Evolutionary conservation across 2,329 filamentous ascomycete genomes (phyloP), one percentile per base, ranked within the genome.

Genomic region (Fusarium circinatum): DNA sequence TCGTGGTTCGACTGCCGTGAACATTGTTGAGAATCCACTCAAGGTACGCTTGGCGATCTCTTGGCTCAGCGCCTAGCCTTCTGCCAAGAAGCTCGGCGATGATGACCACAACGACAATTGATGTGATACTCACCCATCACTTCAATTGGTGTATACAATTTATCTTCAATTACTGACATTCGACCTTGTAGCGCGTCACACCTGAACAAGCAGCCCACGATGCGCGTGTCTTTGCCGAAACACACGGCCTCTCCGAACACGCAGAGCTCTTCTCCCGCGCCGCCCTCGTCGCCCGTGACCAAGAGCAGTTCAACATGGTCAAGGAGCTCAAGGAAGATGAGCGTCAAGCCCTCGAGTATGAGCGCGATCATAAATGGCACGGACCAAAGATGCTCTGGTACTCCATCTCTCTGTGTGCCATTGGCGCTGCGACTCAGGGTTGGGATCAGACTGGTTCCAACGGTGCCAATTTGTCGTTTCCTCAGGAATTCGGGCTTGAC

Each of bases 391-490:
- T 80, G 78, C 76, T 83, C 15, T 81, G 80, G 75, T 81, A 81
- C 61, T 79, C 88, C 1, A 89, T 91, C 65, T 80, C 83, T 4
- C 83, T 88, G 30, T 89, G 88, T 71, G 88, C 88, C 26, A 82
- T 90, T 55, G 88, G 86, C 30, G 88, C 88, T 18, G 88, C 88
- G 9, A 87, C 88, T 0, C 85, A 87, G 58, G 89, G 90, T 10
- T 92, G 90, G 90, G 89, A 92, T 76, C 88, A 91, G 80, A 91
- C 90, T 4, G 90, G 89, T 59, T 83, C 84, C 69, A 90, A 90
- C 74, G 89, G 89, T 28, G 90, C 90, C 65, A 91, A 89, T 74
- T 80, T 91, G 69, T 88, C 86, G 36, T 91, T 91, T 73, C 89
- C 88, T 0, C 15, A 81, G 81, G 62, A 83, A 77, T 75, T 86